Evolutionary conservation across 768 basidiomycete species (phyloP), one percentile per base, ranked within the genome.

Genomic region (Termitomyces sp.): DNA sequence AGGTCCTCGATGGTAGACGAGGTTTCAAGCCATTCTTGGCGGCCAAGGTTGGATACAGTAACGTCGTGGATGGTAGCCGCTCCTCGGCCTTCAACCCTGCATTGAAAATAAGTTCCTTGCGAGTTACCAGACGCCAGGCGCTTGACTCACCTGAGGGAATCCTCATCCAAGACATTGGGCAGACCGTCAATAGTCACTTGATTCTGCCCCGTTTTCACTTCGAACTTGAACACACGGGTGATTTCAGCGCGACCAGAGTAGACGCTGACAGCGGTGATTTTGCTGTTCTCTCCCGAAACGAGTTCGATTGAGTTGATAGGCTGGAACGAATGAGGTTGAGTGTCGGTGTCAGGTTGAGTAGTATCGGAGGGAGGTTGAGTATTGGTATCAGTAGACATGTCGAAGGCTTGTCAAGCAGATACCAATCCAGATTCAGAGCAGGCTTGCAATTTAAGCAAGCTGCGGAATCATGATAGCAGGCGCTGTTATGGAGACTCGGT

Each of bases 51-150:
- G 28, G 28, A 28, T 28, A 28, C 28, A 28, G 28, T 73, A 1
- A 81, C 79, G 60, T 81, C 80, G 51, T 81, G 79, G 46, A 82
- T 81, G 0, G 76, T 80, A 6, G 78, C 80, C 44, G 69, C 64
- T n/a, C 80, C 78, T 20, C 73, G 66, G 11, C 80, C 80, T 69
- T 81, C 78, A 2, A 81, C 79, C 59, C 80, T 81, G 58, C 7
- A 62, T 7, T 32, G 0, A 33, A 12, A 60, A 13, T 55, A 55
- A 36, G 20, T 4, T 3, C 9, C 2, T 12, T 13, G 7, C n/a
- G 6, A 7, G 4, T 35, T 12, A 28, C 20, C 16, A 8, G 15
- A 12, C 4, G 28, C 28, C 28, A 15, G 8, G 22, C 38, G 24
- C 7, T 33, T 20, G 7, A 64, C 71, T 35, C 48, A 79, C 80